Base-by-base conservation (phyloP, 2,329 filamentous ascomycete species). In the Raffaelea ambrosiae region DNA sequence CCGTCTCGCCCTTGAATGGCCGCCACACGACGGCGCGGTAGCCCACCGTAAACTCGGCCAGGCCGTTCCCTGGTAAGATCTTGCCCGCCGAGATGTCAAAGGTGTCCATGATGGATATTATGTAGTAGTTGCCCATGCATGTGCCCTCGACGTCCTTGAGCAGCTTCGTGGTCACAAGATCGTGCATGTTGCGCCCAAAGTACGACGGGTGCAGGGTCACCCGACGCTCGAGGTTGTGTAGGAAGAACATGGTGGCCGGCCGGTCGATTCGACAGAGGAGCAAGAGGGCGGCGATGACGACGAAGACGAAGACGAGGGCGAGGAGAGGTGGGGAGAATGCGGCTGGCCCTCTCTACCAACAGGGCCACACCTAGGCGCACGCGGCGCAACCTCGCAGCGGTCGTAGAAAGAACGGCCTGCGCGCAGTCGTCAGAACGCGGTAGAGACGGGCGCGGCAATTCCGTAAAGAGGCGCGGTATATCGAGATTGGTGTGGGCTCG, bases 1-100 rank as follows among this genome's bases (percentile, higher is more conserved):
- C 93, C 66, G 93, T 95, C 76, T 98, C 93, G 61, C 93, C 91
- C 68, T 93, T 91, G 74, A 97, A 98, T 11, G 93, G 93, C 61
- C 91, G 81, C 91, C 91, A 98, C 49, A 98, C 88, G 51, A 98
- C 91, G 46, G 93, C 93, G 52, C 90, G 87, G 65, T 96, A 98
- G 59, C 86, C 83, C 43, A 98, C 89, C 1, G 87, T 95, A 63
- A 96, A 98, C 67, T 96, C 88, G 19, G 93, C 91, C 56, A 94
- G 77, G 10, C 90, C 93, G 53, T 86, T 95, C 9, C 91, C 88
- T 3, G 93, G 91, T 48, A 96, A 78, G 53, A 98, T 91, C 57
- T 88, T 84, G 13, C 90, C 90, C 61, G 95, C 89, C 16, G 88
- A 94, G 60, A 97, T 91, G 57, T 96, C 87, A 60, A 94, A 90